Evolutionary conservation across 345 rosid species (phyloP), one percentile per base, ranked within the genome.

Genomic region (Hibiscus trionum): DNA sequence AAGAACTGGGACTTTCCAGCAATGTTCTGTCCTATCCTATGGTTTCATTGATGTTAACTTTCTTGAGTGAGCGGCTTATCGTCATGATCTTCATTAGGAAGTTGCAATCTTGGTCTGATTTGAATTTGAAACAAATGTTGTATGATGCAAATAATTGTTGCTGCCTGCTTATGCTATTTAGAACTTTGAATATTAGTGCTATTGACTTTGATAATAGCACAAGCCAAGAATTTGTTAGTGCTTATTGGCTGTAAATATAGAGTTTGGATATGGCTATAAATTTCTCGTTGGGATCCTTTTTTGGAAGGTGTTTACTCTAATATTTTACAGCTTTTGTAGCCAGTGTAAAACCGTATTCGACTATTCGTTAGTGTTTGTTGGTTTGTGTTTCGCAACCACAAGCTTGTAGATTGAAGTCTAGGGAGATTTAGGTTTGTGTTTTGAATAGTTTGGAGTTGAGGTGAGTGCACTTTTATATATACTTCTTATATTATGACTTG

Each of bases 1-100:
- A 33, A 70, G 64, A 21, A 66, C 12, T 70, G 42, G 72, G 56
- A 47, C 47, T 21, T 72, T 37, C 14, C 10, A 66, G 26, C 52
- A 4, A 39, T 70, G 14, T 12, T 14, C 37, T 47, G 56, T 66
- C 39, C 11, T 26, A 14, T 66, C 21, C 39, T 26, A 46, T 24
- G 12, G n/a, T 35, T 46, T 24, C 37, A 26, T 66, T 14, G 35
- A 47, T 47, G 37, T 66, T 26, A 5, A 12, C 21, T 66, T 47
- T 47, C 37, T 7, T 3, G 6, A 47, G 21, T 26, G 58, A 47
- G 57, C 12, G 7, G 31, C 57, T 66, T 27, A 26, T 24, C 16
- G 47, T 47, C 57, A 46, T 3, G 21, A 12, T 26, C 56, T 24
- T 66, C 3, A 37, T 66, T 47, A 37, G 58, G 49, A 35, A 47